A percentile compares a stretch with the other conserved stretches of the same genome.
Conservation (phyloP, 305 asterid species). For the Fraxinus baroniana region DNA sequence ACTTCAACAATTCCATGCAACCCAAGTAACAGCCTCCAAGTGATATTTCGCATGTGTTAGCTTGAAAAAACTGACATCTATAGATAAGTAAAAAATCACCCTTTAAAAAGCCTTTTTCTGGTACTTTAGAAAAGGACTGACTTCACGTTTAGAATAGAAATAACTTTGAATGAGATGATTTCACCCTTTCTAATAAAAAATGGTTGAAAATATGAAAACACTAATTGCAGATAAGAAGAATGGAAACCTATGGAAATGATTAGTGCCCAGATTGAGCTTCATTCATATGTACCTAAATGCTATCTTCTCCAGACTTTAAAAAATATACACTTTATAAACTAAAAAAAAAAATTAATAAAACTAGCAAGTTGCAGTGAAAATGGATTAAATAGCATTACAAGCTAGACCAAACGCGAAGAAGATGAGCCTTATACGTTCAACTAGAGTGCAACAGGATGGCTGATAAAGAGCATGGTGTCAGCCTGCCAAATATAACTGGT, state of each 20-base stretch:
- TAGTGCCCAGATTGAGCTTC: background rate
- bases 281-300: background rate
- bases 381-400: background rate
- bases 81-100: background rate
- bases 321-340: background rate
- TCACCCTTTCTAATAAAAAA: background rate
- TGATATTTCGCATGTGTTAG: background rate
- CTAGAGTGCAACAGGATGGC: background rate
- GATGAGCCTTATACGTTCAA: background rate
- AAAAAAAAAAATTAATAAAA: background rate
- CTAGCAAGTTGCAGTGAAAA: background rate
- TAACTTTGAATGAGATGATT: background rate
- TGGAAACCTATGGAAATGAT: background rate
- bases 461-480: background rate
- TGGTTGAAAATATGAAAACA: background rate
- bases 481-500: background rate
- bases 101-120: background rate
- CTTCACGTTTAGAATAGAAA: background rate
- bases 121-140: background rate
- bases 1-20: background rate
- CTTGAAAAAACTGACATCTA: background rate
- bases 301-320: background rate
- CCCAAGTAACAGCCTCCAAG: background rate
- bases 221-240: background rate
- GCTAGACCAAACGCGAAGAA: background rate